These are phyloP conservation scores for Syzygium syzygioides DNA, from an alignment of 441 rosid species.

Conservation along the genomic window DNA sequence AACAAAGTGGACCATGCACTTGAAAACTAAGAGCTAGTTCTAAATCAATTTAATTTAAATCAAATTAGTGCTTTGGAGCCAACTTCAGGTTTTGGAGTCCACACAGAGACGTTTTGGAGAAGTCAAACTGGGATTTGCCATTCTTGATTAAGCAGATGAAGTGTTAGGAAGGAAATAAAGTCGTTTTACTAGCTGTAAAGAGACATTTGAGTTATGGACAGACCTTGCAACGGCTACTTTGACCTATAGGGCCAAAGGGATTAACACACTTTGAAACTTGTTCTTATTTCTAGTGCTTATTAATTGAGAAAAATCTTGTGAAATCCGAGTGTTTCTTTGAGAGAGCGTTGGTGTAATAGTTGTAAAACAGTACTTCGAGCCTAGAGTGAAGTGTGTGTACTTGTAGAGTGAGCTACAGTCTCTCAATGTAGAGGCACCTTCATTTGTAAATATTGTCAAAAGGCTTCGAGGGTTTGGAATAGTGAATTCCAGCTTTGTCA, in stretches of 20 bases:
- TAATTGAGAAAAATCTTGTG: neutral
- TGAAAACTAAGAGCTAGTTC: neutral
- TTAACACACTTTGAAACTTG: neutral
- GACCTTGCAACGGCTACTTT: neutral
- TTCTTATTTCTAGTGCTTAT: neutral
- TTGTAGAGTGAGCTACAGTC: neutral
- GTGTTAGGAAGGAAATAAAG: neutral
- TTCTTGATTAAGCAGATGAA: neutral
- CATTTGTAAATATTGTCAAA: neutral
- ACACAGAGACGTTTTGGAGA: neutral
- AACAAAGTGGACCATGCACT: neutral
- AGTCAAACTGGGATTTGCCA: neutral
- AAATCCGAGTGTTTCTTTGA: neutral
- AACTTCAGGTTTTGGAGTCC: neutral
- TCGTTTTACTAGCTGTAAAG: neutral
- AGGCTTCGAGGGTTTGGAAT: neutral
- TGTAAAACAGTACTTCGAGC: neutral
- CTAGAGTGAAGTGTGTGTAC: neutral
- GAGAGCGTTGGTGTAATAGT: neutral
- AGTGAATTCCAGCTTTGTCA: neutral
- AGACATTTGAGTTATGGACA: neutral
- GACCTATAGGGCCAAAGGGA: neutral
- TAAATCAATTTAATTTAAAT: neutral
- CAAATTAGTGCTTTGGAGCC: neutral
- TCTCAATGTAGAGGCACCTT: neutral